A percentile compares a stretch with the other conserved stretches of the same genome.
Conservation (phyloP, 306 rosid species). For the Malus domestica region ASM211411v1 NC_041797.1:28309001-28309500, state of each 20-base stretch:
- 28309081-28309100: no score
- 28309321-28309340: background rate
- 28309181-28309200: background rate
- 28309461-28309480: slow-evolving; percentile 36
- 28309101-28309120: background rate
- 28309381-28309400: no score
- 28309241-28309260: background rate
- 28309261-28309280: no score
- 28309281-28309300: background rate
- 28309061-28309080: no score
- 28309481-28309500: slow-evolving; percentile 70
- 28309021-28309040: background rate
- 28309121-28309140: background rate
- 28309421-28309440: background rate
- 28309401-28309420: background rate
- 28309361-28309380: background rate
- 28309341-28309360: background rate
- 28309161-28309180: background rate
- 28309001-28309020: background rate
- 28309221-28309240: background rate
- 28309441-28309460: background rate
- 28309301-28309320: background rate
- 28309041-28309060: background rate
- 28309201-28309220: background rate
- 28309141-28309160: background rate